These are phyloP conservation scores for Salix viminalis DNA, from an alignment of 345 rosid genomes.

Conservation along the genomic window DNA sequence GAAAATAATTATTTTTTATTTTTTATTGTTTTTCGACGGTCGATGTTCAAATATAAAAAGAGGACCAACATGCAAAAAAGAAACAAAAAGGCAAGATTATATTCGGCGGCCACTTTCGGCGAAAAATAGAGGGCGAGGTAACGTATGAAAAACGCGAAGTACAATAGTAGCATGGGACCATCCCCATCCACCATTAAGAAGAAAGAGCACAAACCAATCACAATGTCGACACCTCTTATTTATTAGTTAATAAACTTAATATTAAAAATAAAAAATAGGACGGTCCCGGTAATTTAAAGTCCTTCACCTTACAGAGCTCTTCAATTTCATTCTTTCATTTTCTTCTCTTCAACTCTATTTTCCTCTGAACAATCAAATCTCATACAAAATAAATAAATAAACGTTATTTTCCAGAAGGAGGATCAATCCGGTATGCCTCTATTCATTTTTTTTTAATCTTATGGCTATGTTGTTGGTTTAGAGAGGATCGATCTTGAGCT, in stretches of 20 bases:
- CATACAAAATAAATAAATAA: too few species aligned
- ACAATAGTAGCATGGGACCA: conserved; percentile 22
- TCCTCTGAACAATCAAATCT: background rate
- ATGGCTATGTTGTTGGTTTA: background rate
- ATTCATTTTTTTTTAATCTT: background rate
- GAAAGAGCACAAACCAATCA: conserved; percentile 7
- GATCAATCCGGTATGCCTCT: background rate
- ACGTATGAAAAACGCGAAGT: conserved; percentile 34
- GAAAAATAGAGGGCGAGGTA: conserved; percentile 10
- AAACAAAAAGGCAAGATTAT: background rate
- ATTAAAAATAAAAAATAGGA: background rate
- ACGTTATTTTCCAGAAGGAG: background rate
- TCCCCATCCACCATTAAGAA: background rate
- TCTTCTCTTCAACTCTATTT: background rate
- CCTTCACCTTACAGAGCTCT: conserved; percentile 21
- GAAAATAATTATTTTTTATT: too few species aligned
- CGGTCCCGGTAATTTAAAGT: conserved; percentile 12
- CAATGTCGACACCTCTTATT: background rate
- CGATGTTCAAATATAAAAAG: too few species aligned
- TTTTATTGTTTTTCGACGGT: too few species aligned
- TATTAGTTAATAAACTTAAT: background rate
- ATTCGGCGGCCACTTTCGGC: conserved; percentile 43
- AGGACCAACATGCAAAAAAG: background rate
- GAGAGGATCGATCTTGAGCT: background rate
- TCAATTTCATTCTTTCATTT: background rate